Base-by-base conservation (phyloP, 2,329 filamentous ascomycete species). In the Fusarium oxysporum region DNA sequence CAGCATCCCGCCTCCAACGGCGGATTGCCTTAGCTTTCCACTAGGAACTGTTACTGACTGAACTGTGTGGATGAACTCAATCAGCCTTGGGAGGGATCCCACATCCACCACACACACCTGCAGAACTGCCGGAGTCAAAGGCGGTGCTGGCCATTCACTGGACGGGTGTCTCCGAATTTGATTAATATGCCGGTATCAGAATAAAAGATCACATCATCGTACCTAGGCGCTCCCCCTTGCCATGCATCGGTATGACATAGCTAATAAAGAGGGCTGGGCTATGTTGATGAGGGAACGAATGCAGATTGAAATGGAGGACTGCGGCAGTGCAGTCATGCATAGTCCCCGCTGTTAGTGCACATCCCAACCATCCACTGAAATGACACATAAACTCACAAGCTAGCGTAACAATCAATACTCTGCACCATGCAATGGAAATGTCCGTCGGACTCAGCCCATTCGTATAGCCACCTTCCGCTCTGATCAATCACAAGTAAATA, bases 11-110 rank as follows among this genome's bases (percentile, higher is more conserved):
- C 43, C 56, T 62, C 64, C 43, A 68, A 68, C 63, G 43, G 62
- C 21, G 40, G 38, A 37, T 37, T 32, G 45, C 25, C 40, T 69
- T 44, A 68, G 47, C 65, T 64, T 53, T 33, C 58, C 59, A 48
- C 65, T 64, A 35, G 28, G 45, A 48, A 65, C 45, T 62, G 44
- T 50, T 65, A 43, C 51, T 38, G 38, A 45, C 43, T 33, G 33
- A 23, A 45, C 19, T 71, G 43, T 61, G 53, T 68, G 57, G 53
- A 53, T 73, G 54, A 48, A 73, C 65, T 55, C 43, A 47, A 64
- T 73, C 70, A 73, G 66, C 70, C 70, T 73, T 73, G 70, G 58
- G 63, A 70, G 69, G 68, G 63, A 71, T 68, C 68, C 55, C n/a
- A 65, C 47, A 72, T 56, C 45, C 45, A 50, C 37, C 63, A 62